Base-by-base conservation (phyloP, 345 rosid species). In the Hibiscus mutabilis region DNA sequence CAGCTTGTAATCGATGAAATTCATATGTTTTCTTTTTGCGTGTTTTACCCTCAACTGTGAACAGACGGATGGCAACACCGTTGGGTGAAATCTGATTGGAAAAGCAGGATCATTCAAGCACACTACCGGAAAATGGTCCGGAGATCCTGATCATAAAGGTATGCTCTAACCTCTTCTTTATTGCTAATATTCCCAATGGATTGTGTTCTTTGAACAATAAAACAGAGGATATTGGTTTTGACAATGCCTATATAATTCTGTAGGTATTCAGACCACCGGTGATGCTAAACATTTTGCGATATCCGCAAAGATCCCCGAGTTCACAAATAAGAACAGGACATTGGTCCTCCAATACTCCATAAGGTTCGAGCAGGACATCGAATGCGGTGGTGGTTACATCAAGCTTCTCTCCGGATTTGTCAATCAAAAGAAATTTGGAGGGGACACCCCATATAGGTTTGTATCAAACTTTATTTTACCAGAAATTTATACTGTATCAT, bases 381-480 rank as follows among this genome's bases (percentile, higher is more conserved):
- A 93, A 77, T 93, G 98, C 75, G 98, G 98, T 15, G 98, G 98
- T 3, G 97, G 94, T 51, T 91, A 93, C 82, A 86, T 93, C 59
- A 91, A 93, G 84, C 94, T 93, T 76, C 90, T 84, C 49, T 93
- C 97, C 16, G 93, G 92, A 18, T 91, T 83, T 79, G 97, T 93
- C 58, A 93, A 91, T 81, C 98, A 93, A 78, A 93, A 93, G 84
- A 91, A 91, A 77, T 93, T 87, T 79, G 98, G 98, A 58, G 98
- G 97, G 31, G 98, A 93, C 77, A 89, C 98, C 64, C 98, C 98
- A 51, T 93, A 89, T 74, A 89, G 94, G 98, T 93, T 66, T 18
- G 70, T 71, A 18, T 68, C 72, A 27, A 52, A 53, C n/a, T 49
- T 69, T 14, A 7, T 46, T 9, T 0, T 9, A 4, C 37, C 16